A percentile compares a stretch with the other conserved stretches of the same genome.
phyloP scores from a whole-genome alignment of 345 rosid genomes.

The Stellera chamaejasme region DNA sequence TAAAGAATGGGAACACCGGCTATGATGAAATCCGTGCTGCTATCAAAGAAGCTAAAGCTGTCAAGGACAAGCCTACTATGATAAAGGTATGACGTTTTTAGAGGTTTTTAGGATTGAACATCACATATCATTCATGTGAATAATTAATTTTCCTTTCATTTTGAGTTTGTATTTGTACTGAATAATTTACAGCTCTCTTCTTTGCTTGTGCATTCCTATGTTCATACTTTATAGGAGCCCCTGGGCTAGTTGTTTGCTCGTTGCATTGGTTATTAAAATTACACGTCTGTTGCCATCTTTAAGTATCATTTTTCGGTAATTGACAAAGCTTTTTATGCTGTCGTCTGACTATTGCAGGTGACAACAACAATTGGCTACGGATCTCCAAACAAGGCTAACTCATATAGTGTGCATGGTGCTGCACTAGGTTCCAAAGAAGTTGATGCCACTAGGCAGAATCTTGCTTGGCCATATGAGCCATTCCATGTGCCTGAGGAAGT shows the following conservation, averaged over 20 bases:
- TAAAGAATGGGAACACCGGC: constrained; percentile 97
- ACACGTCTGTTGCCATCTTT: no score
- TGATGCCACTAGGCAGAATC: constrained; percentile 70
- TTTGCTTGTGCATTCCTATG: background rate
- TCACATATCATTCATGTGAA: no score
- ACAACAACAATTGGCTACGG: constrained; percentile 75
- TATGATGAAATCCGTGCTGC: constrained; percentile 79
- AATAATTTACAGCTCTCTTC: background rate
- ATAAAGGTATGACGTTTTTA: constrained; percentile 42
- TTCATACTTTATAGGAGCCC: no score
- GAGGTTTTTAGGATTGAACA: background rate
- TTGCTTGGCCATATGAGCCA: constrained; percentile 60
- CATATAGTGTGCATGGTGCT: constrained; percentile 61
- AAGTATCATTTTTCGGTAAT: background rate
- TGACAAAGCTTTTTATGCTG: background rate
- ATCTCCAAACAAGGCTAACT: constrained; percentile 66
- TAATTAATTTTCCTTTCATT: background rate
- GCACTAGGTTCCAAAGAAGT: constrained; percentile 76
- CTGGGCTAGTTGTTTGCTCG: background rate
- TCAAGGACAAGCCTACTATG: constrained; percentile 70
- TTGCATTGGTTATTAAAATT: no score
- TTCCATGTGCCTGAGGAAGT: constrained; percentile 74
- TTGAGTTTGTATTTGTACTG: background rate
- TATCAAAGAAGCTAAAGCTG: constrained; percentile 71
- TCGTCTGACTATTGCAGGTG: constrained; percentile 25